Conservation (phyloP, 495 filamentous ascomycete species). For the Annulohypoxylon moriforme region DNA sequence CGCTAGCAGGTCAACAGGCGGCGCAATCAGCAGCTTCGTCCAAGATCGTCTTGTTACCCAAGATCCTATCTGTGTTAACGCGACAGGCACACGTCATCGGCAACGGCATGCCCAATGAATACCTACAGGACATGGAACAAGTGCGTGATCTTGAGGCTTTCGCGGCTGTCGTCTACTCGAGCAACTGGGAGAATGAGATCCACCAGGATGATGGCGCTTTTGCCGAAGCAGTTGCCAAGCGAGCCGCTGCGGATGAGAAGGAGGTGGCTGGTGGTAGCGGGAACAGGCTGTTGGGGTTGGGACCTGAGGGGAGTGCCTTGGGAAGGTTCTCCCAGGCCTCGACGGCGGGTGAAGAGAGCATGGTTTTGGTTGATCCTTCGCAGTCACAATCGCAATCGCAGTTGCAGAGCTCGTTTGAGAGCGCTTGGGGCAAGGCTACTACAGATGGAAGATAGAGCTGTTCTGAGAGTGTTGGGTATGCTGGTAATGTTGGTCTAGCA, state of each 20-base stretch:
- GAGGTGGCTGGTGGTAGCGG: constrained; percentile 14
- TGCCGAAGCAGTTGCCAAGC: constrained; percentile 33
- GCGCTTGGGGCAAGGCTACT: constrained; percentile 73
- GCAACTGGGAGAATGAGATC: constrained; percentile 83
- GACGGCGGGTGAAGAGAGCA: constrained; percentile 53
- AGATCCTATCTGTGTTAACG: constrained; percentile 84
- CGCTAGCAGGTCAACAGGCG: constrained; percentile 49
- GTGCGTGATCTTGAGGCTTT: constrained; percentile 93
- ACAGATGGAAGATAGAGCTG: constrained; percentile 19
- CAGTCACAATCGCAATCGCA: constrained; percentile 49
- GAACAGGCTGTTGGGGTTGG: neutral
- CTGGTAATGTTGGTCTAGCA: neutral
- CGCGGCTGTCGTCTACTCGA: constrained; percentile 92
- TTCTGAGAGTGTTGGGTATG: neutral
- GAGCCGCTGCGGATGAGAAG: constrained; percentile 14
- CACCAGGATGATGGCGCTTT: constrained; percentile 60
- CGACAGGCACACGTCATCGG: constrained; percentile 92
- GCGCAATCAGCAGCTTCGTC: constrained; percentile 53
- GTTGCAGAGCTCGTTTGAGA: constrained; percentile 63
- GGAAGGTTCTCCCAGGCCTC: constrained; percentile 38
- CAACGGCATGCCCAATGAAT: constrained; percentile 86
- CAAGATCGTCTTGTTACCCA: constrained; percentile 84
- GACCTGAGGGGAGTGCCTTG: constrained; percentile 17
- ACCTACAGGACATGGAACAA: constrained; percentile 82
- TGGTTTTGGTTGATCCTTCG: constrained; percentile 58